A percentile compares a stretch with the other conserved stretches of the same genome.
Conservation (phyloP, 257 asterid genomes). For the Cruciata laevipes region DNA sequence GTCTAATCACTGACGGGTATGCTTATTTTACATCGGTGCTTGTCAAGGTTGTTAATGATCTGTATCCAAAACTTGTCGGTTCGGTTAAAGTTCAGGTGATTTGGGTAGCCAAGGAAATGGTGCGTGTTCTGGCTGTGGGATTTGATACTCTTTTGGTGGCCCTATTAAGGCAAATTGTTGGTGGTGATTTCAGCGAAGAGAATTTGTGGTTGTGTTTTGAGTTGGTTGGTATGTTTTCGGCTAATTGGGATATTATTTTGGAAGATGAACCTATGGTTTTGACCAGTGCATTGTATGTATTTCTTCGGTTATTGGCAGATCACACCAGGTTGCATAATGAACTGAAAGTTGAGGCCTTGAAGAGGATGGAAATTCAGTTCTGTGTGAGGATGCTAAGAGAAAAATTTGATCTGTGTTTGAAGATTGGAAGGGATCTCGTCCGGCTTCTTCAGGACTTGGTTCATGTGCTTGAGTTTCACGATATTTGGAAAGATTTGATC, state of each 20-base stretch:
- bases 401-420: slow-evolving; percentile 4
- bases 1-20: slow-evolving; percentile 54
- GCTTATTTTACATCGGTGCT: slow-evolving; percentile 48
- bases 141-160: slow-evolving; percentile 6
- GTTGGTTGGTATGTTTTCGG: slow-evolving; percentile 2
- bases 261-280: slow-evolving; percentile 8
- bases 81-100: slow-evolving; percentile 50
- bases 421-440: slow-evolving; percentile 7
- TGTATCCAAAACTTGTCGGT: slow-evolving; percentile 41
- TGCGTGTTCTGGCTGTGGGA: slow-evolving; percentile 3
- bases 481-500: slow-evolving; percentile 7
- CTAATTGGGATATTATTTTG: neutral
- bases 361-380: slow-evolving; percentile 9
- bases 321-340: slow-evolving; percentile 1
- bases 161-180: slow-evolving; percentile 4
- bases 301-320: slow-evolving; percentile 4
- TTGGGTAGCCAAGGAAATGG: slow-evolving; percentile 52
- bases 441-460: slow-evolving; percentile 9
- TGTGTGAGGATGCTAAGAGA: slow-evolving; percentile 12
- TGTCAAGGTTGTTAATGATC: slow-evolving; percentile 43
- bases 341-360: slow-evolving; percentile 1
- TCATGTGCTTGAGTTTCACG: slow-evolving; percentile 6
- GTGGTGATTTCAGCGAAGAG: slow-evolving; percentile 6
- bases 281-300: slow-evolving; percentile 1
- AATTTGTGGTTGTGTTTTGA: slow-evolving; percentile 10